phyloP scores from a whole-genome alignment of 139 green algal genomes.

The Asterochloris erici region DNA sequence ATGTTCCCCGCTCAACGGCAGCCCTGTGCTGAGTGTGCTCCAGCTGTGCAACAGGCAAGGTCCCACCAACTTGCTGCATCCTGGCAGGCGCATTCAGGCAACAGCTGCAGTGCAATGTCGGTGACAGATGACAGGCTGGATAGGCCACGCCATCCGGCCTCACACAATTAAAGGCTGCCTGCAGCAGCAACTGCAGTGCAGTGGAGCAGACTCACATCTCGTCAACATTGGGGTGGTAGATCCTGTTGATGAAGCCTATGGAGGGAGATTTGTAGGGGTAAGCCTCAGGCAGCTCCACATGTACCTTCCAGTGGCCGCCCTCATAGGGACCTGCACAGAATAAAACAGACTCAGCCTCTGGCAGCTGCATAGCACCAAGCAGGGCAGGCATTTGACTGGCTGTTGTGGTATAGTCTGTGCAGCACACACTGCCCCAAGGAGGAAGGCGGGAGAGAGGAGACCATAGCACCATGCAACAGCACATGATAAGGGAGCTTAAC shows the following conservation, averaged over 20 bases:
- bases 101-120: background rate
- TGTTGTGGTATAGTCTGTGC: too few species aligned
- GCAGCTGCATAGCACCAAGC: too few species aligned
- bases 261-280: slow-evolving; percentile 90
- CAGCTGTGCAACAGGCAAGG: background rate
- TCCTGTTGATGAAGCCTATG: slow-evolving; percentile 98
- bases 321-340: slow-evolving; percentile 82
- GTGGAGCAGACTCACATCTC: slow-evolving; percentile 56
- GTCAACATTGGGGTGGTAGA: slow-evolving; percentile 99
- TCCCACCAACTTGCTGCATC: background rate
- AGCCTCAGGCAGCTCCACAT: slow-evolving; percentile 94
- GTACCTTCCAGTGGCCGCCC: slow-evolving; percentile 90
- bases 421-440: background rate
- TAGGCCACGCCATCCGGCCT: background rate
- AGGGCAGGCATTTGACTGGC: too few species aligned
- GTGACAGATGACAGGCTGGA: too few species aligned
- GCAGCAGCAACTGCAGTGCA: background rate
- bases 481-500: background rate
- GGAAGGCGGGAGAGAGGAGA: background rate
- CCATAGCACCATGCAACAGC: background rate
- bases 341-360: background rate
- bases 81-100: background rate
- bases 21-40: background rate
- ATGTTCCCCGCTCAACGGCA: background rate
- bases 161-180: background rate